These are phyloP conservation scores for Lichtheimia corymbifera DNA, from an alignment of 371 early-diverging fungal genomes.

Conservation along the genomic window DNA sequence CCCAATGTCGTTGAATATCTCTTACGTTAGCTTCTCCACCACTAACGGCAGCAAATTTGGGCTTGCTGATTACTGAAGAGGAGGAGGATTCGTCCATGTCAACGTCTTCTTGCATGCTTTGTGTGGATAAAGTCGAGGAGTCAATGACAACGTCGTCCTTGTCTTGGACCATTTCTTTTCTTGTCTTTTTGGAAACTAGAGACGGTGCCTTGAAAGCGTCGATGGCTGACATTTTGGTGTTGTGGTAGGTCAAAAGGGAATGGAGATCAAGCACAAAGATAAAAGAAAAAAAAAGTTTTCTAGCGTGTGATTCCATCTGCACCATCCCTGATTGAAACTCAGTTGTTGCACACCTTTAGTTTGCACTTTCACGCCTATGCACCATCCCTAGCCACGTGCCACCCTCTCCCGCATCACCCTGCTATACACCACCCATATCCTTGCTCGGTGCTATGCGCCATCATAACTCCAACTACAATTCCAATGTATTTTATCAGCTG, in stretches of 20 bases:
- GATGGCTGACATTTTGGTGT: constrained; percentile 45
- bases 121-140: constrained; percentile 57
- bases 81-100: constrained; percentile 51
- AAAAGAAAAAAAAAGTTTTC: constrained; percentile 14
- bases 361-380: no score
- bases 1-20: constrained; percentile 5
- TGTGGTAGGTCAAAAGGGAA: constrained; percentile 11
- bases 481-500: no score
- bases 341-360: no score
- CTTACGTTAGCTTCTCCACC: constrained; percentile 34
- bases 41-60: constrained; percentile 44
- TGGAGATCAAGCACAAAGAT: constrained; percentile 3
- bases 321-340: no score
- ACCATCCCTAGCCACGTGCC: no score
- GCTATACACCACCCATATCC: no score
- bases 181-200: constrained; percentile 51
- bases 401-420: no score
- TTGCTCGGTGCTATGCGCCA: no score
- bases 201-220: constrained; percentile 60
- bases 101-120: constrained; percentile 44
- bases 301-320: no score
- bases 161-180: constrained; percentile 34
- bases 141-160: constrained; percentile 65
- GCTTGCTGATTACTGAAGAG: constrained; percentile 31
- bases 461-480: no score